Base-by-base conservation (phyloP, 345 rosid species). In the Sisymbrium altissimum region DNA sequence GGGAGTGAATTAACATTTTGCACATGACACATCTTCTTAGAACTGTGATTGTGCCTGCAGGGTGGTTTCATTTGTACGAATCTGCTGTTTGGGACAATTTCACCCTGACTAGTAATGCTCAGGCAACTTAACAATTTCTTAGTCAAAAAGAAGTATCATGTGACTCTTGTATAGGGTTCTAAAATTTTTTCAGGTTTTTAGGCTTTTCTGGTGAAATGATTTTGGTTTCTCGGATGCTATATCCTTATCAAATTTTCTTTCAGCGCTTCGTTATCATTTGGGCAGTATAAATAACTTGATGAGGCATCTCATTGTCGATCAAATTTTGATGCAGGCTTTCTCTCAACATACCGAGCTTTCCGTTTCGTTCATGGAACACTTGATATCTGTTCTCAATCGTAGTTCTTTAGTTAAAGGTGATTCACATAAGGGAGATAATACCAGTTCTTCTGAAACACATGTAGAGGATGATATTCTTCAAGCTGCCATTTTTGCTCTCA, bases 401-500 rank as follows among this genome's bases (percentile, higher is more conserved):
- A 82, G 74, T 78, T 84, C 86, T 74, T 70, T 77, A 43, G 65
- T 67, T 25, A 88, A 84, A 81, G 80, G 73, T 81, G 89, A 84
- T 75, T 60, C 71, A 23, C 90, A 84, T 61, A 90, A 86, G 80
- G 96, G 83, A 79, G 97, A 93, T 36, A 76, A 38, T 71, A 54
- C 77, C 48, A 70, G 73, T 75, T 71, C 74, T 43, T 52, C 78
- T 75, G 97, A 89, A 70, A 78, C 82, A 70, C 86, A 80, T 64
- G 78, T 73, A 25, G 93, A 84, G 41, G 79, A 86, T 72, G 95
- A 89, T 58, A 80, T 88, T 80, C 84, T 83, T 69, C 96, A 84
- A 80, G 91, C 98, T 71, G 91, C 98, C 66, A 78, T 89, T 67
- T 80, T 89, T 79, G 90, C 97, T 48, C 89, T 94, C 74, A 89